Evolutionary conservation across 768 basidiomycete species (phyloP).

Genomic region (Clathrus columnatus): DNA sequence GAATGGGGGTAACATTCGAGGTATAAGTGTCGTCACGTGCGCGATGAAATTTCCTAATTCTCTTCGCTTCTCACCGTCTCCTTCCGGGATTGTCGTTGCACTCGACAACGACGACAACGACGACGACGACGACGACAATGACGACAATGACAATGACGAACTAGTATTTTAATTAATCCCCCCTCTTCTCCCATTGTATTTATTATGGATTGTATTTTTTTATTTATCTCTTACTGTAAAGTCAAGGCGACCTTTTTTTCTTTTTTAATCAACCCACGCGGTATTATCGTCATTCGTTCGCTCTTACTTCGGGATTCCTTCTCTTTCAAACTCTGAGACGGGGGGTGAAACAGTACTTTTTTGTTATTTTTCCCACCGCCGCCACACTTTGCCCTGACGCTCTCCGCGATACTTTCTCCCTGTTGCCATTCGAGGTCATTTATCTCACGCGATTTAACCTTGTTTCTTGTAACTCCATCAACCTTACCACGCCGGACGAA

Average conservation of each 20-base stretch:
- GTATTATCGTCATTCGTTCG: neutral
- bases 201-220: neutral
- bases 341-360: neutral
- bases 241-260: neutral
- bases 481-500: neutral
- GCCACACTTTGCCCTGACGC: neutral
- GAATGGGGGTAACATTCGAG: slow-evolving; percentile 1
- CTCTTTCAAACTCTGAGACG: neutral
- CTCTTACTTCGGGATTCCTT: neutral
- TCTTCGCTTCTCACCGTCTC: neutral
- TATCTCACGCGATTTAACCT: slow-evolving; percentile 3
- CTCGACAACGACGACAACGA: neutral
- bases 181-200: too few relatives aligned
- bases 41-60: neutral
- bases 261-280: neutral
- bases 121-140: neutral
- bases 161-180: too few relatives aligned
- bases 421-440: slow-evolving; percentile 2
- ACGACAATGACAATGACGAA: too few relatives aligned
- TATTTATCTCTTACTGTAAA: neutral
- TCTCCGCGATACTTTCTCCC: slow-evolving; percentile 2
- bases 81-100: neutral
- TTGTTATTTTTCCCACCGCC: slow-evolving; percentile 4
- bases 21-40: slow-evolving; percentile 8
- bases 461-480: neutral